Percentiles rank a stretch among this genome's conserved stretches.
phyloP scores from a whole-genome alignment of 2,329 filamentous ascomycete genomes.

The Sordariomycetes sp. region DNA sequence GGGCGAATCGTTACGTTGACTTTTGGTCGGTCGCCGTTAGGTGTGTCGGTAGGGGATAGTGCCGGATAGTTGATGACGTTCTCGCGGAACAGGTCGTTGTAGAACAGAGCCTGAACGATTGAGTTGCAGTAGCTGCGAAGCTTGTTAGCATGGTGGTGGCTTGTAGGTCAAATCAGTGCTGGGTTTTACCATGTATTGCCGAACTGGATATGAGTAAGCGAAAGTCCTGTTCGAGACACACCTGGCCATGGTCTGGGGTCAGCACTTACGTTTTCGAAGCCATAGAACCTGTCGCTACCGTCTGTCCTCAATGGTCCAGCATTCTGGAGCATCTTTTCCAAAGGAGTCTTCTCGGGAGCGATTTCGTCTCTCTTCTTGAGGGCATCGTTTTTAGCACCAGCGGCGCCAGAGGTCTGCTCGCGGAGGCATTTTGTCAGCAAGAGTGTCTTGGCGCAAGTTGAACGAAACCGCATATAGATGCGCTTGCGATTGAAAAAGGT shows the following conservation, averaged over 20 bases:
- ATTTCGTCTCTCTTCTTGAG: constrained; percentile 51
- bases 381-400: constrained; percentile 31
- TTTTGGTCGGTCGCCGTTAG: constrained; percentile 48
- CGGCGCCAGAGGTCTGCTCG: constrained; percentile 31
- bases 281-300: constrained; percentile 96
- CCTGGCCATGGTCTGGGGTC: constrained; percentile 5
- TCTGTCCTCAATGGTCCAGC: constrained; percentile 74
- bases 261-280: constrained; percentile 83
- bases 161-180: no score
- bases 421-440: constrained; percentile 22
- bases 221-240: constrained; percentile 2
- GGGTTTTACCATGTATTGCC: constrained; percentile 83
- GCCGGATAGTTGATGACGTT: constrained; percentile 86
- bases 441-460: constrained; percentile 9
- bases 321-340: constrained; percentile 71
- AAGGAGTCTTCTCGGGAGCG: constrained; percentile 49
- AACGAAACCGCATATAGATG: no score
- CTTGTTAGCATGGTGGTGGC: constrained; percentile 11
- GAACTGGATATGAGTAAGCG: constrained; percentile 50
- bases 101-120: constrained; percentile 94
- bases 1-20: constrained; percentile 54
- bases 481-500: no score
- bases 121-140: constrained; percentile 86
- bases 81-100: constrained; percentile 88
- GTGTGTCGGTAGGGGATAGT: constrained; percentile 58